A percentile compares a stretch with the other conserved stretches of the same genome.
Evolutionary conservation across 2,329 filamentous ascomycete genomes (phyloP).

Genomic region (Calonectria pteridis): DNA sequence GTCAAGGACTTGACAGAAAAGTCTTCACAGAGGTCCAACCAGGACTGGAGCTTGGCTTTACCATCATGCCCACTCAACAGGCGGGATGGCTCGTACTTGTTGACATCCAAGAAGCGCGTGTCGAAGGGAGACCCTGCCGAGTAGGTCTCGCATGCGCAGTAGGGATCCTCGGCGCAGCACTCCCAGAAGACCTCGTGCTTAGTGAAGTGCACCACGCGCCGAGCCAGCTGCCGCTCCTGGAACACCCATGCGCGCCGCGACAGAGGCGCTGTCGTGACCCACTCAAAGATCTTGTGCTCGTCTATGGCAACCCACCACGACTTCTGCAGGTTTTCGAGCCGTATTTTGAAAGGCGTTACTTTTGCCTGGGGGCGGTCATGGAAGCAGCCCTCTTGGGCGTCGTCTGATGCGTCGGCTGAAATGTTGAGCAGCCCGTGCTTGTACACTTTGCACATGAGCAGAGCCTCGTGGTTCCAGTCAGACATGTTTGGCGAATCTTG

Average conservation of each 20-base stretch:
- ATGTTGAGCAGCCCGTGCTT: not conserved
- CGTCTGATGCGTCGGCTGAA: not conserved
- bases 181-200: not conserved
- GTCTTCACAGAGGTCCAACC: not conserved
- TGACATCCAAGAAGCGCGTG: not conserved
- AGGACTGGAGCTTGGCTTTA: not conserved
- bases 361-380: not conserved
- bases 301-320: slow-evolving; percentile 4
- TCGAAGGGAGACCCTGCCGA: not conserved
- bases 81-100: not conserved
- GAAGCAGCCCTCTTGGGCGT: not conserved
- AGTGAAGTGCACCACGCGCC: not conserved
- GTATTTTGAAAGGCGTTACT: not conserved
- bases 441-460: slow-evolving; percentile 3
- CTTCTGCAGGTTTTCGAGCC: not conserved
- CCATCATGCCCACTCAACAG: not conserved
- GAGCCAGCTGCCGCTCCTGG: not conserved
- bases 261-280: not conserved
- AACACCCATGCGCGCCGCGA: not conserved
- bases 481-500: not conserved
- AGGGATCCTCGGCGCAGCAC: not conserved
- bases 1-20: not conserved
- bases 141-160: not conserved
- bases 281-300: not conserved
- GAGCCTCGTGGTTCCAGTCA: slow-evolving; percentile 1